Evolutionary conservation across 129 eudicot species (phyloP), one percentile per base, ranked within the genome.

Genomic region (Chrysanthemum makinoi): DNA sequence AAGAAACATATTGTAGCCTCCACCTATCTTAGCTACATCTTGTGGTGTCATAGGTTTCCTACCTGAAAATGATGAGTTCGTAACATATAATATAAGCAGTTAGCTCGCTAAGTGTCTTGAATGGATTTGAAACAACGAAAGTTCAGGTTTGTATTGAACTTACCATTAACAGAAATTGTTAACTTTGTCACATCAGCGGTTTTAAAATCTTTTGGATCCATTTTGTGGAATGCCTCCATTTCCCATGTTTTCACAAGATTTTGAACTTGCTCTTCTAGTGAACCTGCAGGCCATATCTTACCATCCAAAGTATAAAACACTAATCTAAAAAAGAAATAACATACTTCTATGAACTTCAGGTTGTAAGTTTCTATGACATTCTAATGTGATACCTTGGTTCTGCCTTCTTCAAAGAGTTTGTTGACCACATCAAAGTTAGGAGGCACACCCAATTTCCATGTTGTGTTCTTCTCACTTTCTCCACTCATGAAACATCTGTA

Each of bases 401-500:
- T 79, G 71, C 90, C 96, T 82, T 93, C 69, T 87, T 93, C 96
- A 43, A 93, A 93, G 69, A 93, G 95, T 75, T 93, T 87, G 63
- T 93, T 78, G 19, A 85, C 95, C 18, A 79, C 84, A 62, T 87
- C 95, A 81, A 75, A 93, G 84, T 87, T 89, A 2, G 98, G 98
- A 53, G 93, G 96, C 52, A 46, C 72, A 64, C 95, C 95, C 67
- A 43, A 47, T 44, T 55, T 84, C 98, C 98, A 92, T 47, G 68
- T 68, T 14, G 96, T 84, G 81, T 82, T 84, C 73, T 85, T 86
- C 79, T 83, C 87, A 64, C 85, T 86, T 62, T 93, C 98, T 72
- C 84, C 86, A 74, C 74, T 70, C 79, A 89, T 64, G 74, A 75
- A 80, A 43, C 74, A 71, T 79, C 98, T 82, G 73, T 93, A 93